phyloP scores from a whole-genome alignment of 176 grass and related monocot genomes.

The Eremochloa ophiuroides region DNA sequence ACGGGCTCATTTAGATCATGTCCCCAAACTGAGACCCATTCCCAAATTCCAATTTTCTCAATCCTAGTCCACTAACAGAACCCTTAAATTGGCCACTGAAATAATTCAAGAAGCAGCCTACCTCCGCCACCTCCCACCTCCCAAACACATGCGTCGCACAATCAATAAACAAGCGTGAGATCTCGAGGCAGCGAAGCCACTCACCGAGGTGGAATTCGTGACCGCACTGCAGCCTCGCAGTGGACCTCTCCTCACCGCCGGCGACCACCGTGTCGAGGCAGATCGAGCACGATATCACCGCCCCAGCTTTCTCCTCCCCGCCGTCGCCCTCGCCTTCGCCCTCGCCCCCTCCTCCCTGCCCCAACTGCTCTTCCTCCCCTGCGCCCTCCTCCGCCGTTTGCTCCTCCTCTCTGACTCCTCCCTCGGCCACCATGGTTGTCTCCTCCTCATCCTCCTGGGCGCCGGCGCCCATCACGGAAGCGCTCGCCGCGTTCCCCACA shows the following conservation, averaged over 20 bases:
- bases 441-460: slow-evolving; percentile 34
- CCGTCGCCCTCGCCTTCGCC: not conserved
- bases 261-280: slow-evolving; percentile 61
- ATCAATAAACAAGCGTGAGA: not conserved
- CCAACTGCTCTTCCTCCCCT: not conserved
- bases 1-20: slow-evolving; percentile 1
- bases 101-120: slow-evolving; percentile 15
- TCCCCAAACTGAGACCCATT: not conserved
- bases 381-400: not conserved
- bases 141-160: not conserved
- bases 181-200: slow-evolving; percentile 21
- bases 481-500: slow-evolving; percentile 40
- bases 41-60: not conserved
- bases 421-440: not conserved
- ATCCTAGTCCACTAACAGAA: not conserved
- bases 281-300: slow-evolving; percentile 57
- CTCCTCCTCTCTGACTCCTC: not conserved
- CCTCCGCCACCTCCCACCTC: not conserved
- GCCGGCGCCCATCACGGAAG: slow-evolving; percentile 31
- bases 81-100: not conserved
- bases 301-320: slow-evolving; percentile 1
- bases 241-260: slow-evolving; percentile 48
- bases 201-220: slow-evolving; percentile 85
- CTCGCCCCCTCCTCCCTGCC: not conserved
- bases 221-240: slow-evolving; percentile 67